Evolutionary conservation across 352 stramenopile genomes (phyloP).

Genomic region (Phytophthora idaei): DNA sequence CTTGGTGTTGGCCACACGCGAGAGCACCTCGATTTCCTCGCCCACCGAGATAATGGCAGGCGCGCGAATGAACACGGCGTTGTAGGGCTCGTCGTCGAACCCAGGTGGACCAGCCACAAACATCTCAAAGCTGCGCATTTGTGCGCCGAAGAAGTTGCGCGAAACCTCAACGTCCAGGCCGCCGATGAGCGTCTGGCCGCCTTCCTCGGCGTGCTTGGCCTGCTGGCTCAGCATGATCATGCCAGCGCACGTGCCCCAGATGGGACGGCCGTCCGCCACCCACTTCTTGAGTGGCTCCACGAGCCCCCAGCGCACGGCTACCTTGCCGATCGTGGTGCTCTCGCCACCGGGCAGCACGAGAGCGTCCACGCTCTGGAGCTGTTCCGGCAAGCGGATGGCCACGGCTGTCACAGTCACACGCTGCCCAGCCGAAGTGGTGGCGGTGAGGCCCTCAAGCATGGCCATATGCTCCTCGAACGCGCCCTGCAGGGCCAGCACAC

Average conservation of each 20-base stretch:
- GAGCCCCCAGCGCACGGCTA: slow-evolving; percentile 84
- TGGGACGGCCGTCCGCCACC: slow-evolving; percentile 73
- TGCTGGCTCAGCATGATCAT: slow-evolving; percentile 95
- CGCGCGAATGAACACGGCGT: slow-evolving; percentile 97
- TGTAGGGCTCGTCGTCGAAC: slow-evolving; percentile 79
- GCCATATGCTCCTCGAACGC: slow-evolving; percentile 93
- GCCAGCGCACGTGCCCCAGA: slow-evolving; percentile 97
- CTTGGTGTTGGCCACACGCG: slow-evolving; percentile 78
- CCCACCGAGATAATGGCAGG: slow-evolving; percentile 94
- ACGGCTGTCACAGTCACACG: slow-evolving; percentile 52
- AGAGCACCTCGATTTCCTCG: slow-evolving; percentile 91
- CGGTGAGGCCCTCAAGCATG: slow-evolving; percentile 68
- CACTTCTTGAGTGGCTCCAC: slow-evolving; percentile 83
- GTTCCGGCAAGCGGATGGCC: slow-evolving; percentile 81
- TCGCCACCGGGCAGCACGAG: slow-evolving; percentile 96
- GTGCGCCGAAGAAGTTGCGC: slow-evolving; percentile 97
- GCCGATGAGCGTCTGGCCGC: slow-evolving; percentile 94
- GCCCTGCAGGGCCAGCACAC: slow-evolving; percentile 90
- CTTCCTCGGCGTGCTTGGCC: slow-evolving; percentile 85
- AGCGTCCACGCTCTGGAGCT: slow-evolving; percentile 87
- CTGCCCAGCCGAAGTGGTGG: slow-evolving; percentile 25
- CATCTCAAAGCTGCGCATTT: slow-evolving; percentile 89
- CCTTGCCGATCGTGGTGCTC: slow-evolving; percentile 95
- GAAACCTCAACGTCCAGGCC: slow-evolving; percentile 96
- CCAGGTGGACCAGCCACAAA: slow-evolving; percentile 59